These are phyloP conservation scores for Erucastrum elatum DNA, from an alignment of 345 rosid genomes.

Conservation along the genomic window DNA sequence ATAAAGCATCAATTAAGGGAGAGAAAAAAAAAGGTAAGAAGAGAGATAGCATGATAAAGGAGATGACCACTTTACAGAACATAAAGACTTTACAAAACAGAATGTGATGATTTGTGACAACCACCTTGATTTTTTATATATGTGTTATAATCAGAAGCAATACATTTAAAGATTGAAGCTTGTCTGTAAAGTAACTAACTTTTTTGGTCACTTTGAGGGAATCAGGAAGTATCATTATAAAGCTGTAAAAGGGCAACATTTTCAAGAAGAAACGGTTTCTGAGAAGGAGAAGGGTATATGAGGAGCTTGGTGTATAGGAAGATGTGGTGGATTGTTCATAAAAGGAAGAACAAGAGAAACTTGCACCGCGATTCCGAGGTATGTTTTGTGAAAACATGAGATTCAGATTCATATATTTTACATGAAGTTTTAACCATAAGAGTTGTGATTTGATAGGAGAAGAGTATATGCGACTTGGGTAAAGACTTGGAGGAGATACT, in stretches of 20 bases:
- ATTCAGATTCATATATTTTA: constrained; percentile 1
- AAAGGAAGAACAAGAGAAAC: constrained; percentile 29
- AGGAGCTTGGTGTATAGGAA: constrained; percentile 36
- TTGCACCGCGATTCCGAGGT: constrained; percentile 34
- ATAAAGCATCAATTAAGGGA: constrained; percentile 31
- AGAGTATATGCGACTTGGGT: constrained; percentile 30
- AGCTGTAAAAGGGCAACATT: constrained; percentile 29
- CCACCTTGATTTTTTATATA: constrained; percentile 24
- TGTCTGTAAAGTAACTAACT: constrained; percentile 36
- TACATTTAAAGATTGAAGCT: constrained; percentile 36
- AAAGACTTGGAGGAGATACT: constrained; percentile 40
- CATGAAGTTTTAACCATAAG: neutral
- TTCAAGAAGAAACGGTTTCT: constrained; percentile 1
- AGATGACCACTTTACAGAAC: constrained; percentile 36
- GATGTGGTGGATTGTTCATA: constrained; percentile 40
- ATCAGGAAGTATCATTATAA: constrained; percentile 35
- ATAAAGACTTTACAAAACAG: constrained; percentile 35
- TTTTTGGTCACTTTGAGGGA: constrained; percentile 24
- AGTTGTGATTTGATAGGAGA: constrained; percentile 29
- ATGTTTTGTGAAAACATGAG: neutral
- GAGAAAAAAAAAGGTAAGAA: neutral
- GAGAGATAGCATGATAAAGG: constrained; percentile 29
- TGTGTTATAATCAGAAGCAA: constrained; percentile 33
- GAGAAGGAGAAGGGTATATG: constrained; percentile 25
- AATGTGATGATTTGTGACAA: constrained; percentile 39